These are phyloP conservation scores for Aspergillus pseudoterreus DNA, from an alignment of 2,329 filamentous ascomycete genomes.

Conservation along the genomic window DNA sequence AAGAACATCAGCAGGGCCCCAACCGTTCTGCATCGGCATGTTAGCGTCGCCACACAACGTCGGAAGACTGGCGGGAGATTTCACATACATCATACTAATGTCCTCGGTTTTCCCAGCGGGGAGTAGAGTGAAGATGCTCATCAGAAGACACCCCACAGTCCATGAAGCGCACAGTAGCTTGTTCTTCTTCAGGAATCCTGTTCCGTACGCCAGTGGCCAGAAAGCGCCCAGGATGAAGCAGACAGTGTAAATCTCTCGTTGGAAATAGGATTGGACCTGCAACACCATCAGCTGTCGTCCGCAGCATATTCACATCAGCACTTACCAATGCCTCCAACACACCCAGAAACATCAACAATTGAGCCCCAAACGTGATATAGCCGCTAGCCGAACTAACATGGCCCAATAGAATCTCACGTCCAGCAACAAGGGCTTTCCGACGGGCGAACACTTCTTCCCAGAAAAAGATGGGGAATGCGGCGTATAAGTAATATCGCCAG, in stretches of 20 bases:
- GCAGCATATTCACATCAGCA: constrained; percentile 6
- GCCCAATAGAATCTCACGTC: constrained; percentile 64
- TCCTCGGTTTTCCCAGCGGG: constrained; percentile 83
- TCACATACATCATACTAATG: constrained; percentile 65
- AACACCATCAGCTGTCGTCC: background rate
- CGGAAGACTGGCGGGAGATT: background rate
- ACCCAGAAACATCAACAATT: constrained; percentile 64
- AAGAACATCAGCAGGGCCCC: constrained; percentile 76
- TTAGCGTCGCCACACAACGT: background rate
- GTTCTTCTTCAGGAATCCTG: constrained; percentile 67
- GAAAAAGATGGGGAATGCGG: constrained; percentile 87
- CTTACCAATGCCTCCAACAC: constrained; percentile 74
- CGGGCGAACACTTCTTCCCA: constrained; percentile 93
- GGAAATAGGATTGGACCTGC: constrained; percentile 86
- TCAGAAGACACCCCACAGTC: constrained; percentile 70
- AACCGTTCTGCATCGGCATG: constrained; percentile 52
- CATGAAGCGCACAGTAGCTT: constrained; percentile 63
- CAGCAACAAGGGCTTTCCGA: constrained; percentile 64
- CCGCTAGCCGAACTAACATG: constrained; percentile 61
- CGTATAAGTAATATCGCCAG: constrained; percentile 82
- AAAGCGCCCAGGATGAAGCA: constrained; percentile 72
- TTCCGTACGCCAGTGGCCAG: constrained; percentile 75
- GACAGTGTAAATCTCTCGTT: constrained; percentile 79
- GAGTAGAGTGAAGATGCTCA: constrained; percentile 88
- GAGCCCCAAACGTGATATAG: constrained; percentile 58